These are phyloP conservation scores for Syzygium oleosum DNA, from an alignment of 345 rosid species.

Conservation along the genomic window DNA sequence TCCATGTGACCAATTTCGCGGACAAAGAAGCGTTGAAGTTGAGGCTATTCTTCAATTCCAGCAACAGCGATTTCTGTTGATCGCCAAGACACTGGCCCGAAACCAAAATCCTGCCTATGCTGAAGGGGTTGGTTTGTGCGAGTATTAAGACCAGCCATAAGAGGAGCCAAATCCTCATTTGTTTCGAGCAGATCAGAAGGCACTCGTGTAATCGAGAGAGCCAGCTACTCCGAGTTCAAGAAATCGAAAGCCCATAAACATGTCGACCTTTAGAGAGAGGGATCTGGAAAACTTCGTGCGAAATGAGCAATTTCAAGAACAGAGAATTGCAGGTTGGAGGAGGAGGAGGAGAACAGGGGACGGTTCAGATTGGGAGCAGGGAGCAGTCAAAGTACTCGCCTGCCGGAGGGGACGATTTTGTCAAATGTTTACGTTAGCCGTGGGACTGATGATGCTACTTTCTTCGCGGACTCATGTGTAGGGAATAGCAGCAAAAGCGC, in stretches of 20 bases:
- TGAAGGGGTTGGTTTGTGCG: no score
- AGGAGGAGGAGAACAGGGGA: background rate
- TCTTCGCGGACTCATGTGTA: background rate
- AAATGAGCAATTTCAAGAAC: background rate
- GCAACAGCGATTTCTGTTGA: no score
- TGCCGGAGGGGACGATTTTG: background rate
- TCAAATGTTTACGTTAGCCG: background rate
- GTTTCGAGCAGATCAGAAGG: no score
- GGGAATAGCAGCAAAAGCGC: background rate
- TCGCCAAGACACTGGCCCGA: no score
- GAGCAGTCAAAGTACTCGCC: background rate
- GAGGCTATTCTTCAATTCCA: no score
- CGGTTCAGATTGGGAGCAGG: background rate
- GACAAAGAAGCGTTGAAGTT: no score
- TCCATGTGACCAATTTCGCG: no score
- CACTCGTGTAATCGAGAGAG: rapidly evolving
- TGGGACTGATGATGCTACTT: background rate
- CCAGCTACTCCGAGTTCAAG: background rate
- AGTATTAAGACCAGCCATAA: no score
- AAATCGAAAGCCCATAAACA: background rate
- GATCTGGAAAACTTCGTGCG: background rate
- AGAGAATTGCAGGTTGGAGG: background rate
- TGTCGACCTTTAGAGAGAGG: background rate
- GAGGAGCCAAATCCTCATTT: no score
- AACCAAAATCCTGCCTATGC: no score